Evolutionary conservation across 306 rosid species (phyloP).

Genomic region (Castanea mollissima): DNA sequence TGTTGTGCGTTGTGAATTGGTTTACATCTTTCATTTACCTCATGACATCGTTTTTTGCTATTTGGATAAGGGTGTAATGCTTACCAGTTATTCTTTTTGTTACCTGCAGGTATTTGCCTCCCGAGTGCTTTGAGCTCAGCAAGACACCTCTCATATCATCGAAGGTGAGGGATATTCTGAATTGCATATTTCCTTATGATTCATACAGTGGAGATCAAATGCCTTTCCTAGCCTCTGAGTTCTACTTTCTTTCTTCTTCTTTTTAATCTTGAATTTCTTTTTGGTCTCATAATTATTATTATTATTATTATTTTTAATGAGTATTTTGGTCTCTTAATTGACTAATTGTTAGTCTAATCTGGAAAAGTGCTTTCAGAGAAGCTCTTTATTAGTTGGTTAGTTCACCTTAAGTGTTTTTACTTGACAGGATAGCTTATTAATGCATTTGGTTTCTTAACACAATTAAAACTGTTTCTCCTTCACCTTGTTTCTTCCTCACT

Average conservation of each 20-base stretch:
- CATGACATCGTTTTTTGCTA: constrained; percentile 3
- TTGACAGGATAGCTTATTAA: background rate
- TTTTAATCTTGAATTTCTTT: too few species aligned
- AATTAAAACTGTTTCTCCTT: background rate
- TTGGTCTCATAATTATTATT: too few species aligned
- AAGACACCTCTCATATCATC: constrained; percentile 93
- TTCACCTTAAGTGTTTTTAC: background rate
- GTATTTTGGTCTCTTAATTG: too few species aligned
- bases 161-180: constrained; percentile 50
- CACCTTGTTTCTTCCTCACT: background rate
- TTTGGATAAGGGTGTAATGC: background rate
- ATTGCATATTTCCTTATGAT: background rate
- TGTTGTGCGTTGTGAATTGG: background rate
- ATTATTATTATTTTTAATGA: too few species aligned
- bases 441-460: constrained; percentile 10
- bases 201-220: background rate
- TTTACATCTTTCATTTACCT: constrained; percentile 1
- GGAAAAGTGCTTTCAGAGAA: too few species aligned
- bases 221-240: background rate
- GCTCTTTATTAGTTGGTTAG: background rate
- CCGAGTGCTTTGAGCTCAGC: constrained; percentile 95
- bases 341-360: too few species aligned
- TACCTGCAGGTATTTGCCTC: constrained; percentile 85
- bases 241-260: too few species aligned
- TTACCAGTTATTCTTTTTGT: constrained; percentile 3